Evolutionary conservation across 345 rosid species (phyloP), one percentile per base, ranked within the genome.

Genomic region (Arabidopsis suecica): DNA sequence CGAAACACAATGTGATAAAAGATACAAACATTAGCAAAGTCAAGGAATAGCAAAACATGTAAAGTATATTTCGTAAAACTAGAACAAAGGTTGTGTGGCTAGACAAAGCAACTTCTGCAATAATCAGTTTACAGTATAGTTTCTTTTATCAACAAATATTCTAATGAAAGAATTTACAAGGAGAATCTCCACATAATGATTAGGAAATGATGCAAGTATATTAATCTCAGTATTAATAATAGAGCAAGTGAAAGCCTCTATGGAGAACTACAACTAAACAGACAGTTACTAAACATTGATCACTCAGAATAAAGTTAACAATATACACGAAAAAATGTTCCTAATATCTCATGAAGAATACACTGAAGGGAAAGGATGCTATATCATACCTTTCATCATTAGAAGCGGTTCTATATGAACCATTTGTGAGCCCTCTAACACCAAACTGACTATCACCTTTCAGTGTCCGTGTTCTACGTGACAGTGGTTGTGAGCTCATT

Each of bases 401-500:
- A 61, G 93, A 88, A 73, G 83, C 83, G 57, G 87, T 68, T 86
- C 75, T 86, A 62, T 83, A 78, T 65, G 95, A 86, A 77, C 91
- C 98, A 82, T 93, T 91, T 18, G 71, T 81, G 71, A 80, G 69
- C 73, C 97, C 90, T 67, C 77, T 82, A 73, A 68, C 75, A 60
- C 86, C 83, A 82, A 84, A 78, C 73, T 87, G 88, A 82, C 82
- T 84, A 73, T 92, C 98, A 78, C 87, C 89, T 82, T 87, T 92
- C 79, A 88, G 83, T 72, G 81, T 78, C 76, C 93, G 91, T 51
- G 99, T 95, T 84, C 99, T 90, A 75, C 97, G 88, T 70, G 99
- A 95, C 33, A 89, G 81, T 59, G 97, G 88, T 54, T 88, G 99
- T n/a, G 89, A 88, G 78, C 77, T 79, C 82, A 80, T 90, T 68